Evolutionary conservation across 2,329 filamentous ascomycete species (phyloP), one percentile per base, ranked within the genome.

Genomic region (Talaromyces piceae): DNA sequence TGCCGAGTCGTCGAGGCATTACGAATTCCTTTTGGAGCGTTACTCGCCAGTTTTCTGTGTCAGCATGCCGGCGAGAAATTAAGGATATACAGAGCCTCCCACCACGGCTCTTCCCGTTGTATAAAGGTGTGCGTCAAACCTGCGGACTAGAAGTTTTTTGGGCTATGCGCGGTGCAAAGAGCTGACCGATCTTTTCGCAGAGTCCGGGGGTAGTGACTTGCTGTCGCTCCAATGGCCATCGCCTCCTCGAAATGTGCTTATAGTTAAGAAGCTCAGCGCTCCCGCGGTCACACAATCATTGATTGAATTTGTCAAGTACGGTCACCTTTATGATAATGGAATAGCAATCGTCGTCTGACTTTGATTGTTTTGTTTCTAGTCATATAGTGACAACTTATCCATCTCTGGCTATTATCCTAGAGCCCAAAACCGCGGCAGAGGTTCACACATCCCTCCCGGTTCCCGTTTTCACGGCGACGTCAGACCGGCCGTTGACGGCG

Each of bases 341-440:
- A n/a, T 43, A 3, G 39, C 20, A 23, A 43, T 43, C 22, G 13
- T 25, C 31, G 22, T 23, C 52, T 56, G 53, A 58, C 28, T 26
- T n/a, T n/a, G n/a, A n/a, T n/a, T n/a, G n/a, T n/a, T 77, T 60
- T 80, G 74, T 75, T 74, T 74, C 0, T 57, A 85, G 80, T 59
- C 87, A 97, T 68, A 80, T 96, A 53, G 81, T 83, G 58, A 77
- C 76, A 55, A 88, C 88, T 53, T 96, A 97, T 67, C 85, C 89
- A 1, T 80, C 81, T 48, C 81, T 91, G 56, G 86, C 88, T 61
- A 77, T 97, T 45, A 81, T 97, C 9, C 83, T 97, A 58, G 93
- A 97, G 68, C 83, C 80, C 3, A 77, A 82, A 45, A 82, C 90
- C 13, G 90, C 91, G 3, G 66, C 78, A 5, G 77, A 84, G 54